Evolutionary conservation across 176 grass and related monocot species (phyloP), one percentile per base, ranked within the genome.

Genomic region (Oryza glumipatula): DNA sequence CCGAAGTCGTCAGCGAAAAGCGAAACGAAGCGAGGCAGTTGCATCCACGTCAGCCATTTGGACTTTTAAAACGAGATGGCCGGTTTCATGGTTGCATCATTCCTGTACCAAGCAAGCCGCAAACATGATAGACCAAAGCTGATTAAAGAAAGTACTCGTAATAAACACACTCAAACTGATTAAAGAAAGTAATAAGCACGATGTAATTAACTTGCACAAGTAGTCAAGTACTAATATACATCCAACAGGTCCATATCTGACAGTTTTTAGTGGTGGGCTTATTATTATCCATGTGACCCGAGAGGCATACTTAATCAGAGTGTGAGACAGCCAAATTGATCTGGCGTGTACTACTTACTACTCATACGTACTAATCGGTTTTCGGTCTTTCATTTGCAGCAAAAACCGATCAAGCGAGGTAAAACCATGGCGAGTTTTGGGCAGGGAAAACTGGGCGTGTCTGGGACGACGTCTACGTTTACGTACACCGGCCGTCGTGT

Each of bases 21-120:
- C 16, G 32, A 33, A 4, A 46, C 23, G 61, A 65, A 15, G 41
- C 19, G 58, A 63, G 58, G 81, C 75, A 68, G 86, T 88, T 88
- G 81, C 35, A 14, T 41, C 79, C 66, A 13, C 45, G 21, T 84
- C 81, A 84, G 19, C 74, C n/a, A 7, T 66, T 66, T 38, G 79
- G 68, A 39, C 86, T 61, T 61, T 16, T 64, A 65, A 44, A 79
- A 72, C 6, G 19, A 66, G 58, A 63, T 63, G 58, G 58, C 7
- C 58, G 58, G 58, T 23, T 63, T 23, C 9, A 44, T 23, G 23
- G n/a, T 38, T 19, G 54, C 80, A 14, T 88, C 86, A 78, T 41
- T 17, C 65, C 16, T 28, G 22, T 49, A 73, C 68, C 80, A 58
- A 71, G 67, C 35, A 32, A 58, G 23, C 80, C 65, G 67, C 35